Conservation (phyloP, 2,329 filamentous ascomycete genomes). For the Rhynchosporium secalis region DNA sequence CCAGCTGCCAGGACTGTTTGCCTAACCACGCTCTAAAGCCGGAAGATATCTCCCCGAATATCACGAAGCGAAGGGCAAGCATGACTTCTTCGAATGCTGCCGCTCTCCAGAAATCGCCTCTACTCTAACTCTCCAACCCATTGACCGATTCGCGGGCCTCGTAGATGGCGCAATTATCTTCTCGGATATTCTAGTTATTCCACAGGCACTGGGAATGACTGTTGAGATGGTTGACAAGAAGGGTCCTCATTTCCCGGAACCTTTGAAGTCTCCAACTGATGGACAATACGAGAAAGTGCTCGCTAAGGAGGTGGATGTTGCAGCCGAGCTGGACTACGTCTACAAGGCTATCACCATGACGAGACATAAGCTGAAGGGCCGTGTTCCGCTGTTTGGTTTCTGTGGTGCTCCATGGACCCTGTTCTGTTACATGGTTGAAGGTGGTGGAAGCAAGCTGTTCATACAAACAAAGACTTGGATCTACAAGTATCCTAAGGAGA, state of each 20-base stretch:
- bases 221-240: constrained; percentile 99
- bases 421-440: constrained; percentile 98
- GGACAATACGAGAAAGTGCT: constrained; percentile 80
- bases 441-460: constrained; percentile 93
- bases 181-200: constrained; percentile 96
- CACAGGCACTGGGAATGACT: constrained; percentile 97
- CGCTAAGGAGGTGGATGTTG: constrained; percentile 77
- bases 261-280: constrained; percentile 76
- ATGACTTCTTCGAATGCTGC: constrained; percentile 98
- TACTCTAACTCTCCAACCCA: constrained; percentile 88
- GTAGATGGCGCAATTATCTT: constrained; percentile 98
- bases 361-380: constrained; percentile 79
- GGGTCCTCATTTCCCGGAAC: constrained; percentile 89
- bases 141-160: constrained; percentile 86
- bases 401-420: constrained; percentile 96
- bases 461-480: constrained; percentile 95
- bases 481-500: constrained; percentile 80
- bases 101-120: constrained; percentile 90
- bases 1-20: not conserved
- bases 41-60: constrained; percentile 98
- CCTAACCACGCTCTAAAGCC: constrained; percentile 52
- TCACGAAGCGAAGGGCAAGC: constrained; percentile 85
- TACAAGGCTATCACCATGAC: constrained; percentile 95
- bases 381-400: constrained; percentile 93
- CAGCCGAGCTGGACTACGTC: constrained; percentile 84